Evolutionary conservation across 352 stramenopile species (phyloP), one percentile per base, ranked within the genome.

Genomic region (Globisporangium abappressorium): DNA sequence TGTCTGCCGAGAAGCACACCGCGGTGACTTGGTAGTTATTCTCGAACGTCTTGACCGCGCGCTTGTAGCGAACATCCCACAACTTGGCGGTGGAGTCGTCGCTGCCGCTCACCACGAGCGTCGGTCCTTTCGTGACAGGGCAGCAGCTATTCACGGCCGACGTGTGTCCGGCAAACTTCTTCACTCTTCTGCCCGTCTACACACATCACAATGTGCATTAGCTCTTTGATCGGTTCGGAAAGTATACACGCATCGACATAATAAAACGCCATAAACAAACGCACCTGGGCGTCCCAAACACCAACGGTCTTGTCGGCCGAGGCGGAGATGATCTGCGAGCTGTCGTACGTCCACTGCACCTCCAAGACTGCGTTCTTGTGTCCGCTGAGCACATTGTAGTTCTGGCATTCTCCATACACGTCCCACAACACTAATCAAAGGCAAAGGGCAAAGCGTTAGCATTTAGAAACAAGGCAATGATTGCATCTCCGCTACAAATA

Each of bases 291-390:
- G 61, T 97, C 89, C 88, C 90, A 95, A 7, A 95, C 62, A n/a
- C 80, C 89, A 30, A 98, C 72, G 3, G 89, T 97, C 72, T 97
- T 98, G 77, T 98, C 97, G 5, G 95, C 96, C 60, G 90, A 98
- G 22, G 87, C 89, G 8, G 93, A 98, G 26, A 97, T 80, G 34
- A 99, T 62, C 41, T 89, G 83, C 46, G 85, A 69, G 47, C 84
- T 92, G 79, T 98, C 89, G 69, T 93, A 93, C 9, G 85, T 95
- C 89, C 94, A 99, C 61, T 95, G 82, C 12, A 97, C 77, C 74
- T 99, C 90, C 28, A 98, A 66, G 33, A 98, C 89, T 6, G 96
- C 95, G 77, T 98, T 99, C 80, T 98, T 98, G 77, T 99, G 97
- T 24, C 95, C 97, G 9, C 53, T 79, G 20, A 99, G 75, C n/a